Evolutionary conservation across 257 asterid species (phyloP).

Genomic region (Coffea canephora): DNA sequence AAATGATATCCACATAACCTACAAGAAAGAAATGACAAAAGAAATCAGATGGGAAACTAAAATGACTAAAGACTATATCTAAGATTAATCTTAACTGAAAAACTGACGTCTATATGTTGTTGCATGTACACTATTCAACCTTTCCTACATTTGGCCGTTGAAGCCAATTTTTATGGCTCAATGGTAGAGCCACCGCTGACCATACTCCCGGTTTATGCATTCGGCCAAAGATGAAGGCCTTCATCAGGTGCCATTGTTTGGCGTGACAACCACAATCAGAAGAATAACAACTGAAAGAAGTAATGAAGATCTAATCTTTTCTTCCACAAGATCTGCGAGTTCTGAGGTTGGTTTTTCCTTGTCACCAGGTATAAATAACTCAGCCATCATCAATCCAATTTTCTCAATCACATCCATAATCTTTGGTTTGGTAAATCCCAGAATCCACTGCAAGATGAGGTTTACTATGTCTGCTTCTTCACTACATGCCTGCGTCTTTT

Average conservation of each 20-base stretch:
- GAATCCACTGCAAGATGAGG: slow-evolving; percentile 44
- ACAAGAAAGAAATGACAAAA: neutral
- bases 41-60: no score
- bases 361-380: slow-evolving; percentile 31
- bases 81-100: neutral
- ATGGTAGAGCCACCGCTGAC: neutral
- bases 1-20: no score
- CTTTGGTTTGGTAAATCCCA: slow-evolving; percentile 36
- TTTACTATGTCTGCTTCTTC: slow-evolving; percentile 26
- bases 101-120: neutral
- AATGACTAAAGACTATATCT: neutral
- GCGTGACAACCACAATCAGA: slow-evolving; percentile 46
- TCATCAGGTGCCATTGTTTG: slow-evolving; percentile 25
- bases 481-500: slow-evolving; percentile 10
- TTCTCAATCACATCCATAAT: slow-evolving; percentile 38
- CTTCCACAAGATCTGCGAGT: slow-evolving; percentile 43
- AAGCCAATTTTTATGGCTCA: neutral
- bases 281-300: slow-evolving; percentile 48
- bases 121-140: neutral
- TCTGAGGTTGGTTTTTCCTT: slow-evolving; percentile 46
- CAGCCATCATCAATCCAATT: slow-evolving; percentile 31
- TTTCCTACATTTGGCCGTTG: neutral
- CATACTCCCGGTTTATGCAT: neutral
- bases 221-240: neutral
- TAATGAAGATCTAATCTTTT: slow-evolving; percentile 50